These are phyloP conservation scores for Plasmodium gaboni DNA, from an alignment of 169 alveolate species.

Conservation along the genomic window DNA sequence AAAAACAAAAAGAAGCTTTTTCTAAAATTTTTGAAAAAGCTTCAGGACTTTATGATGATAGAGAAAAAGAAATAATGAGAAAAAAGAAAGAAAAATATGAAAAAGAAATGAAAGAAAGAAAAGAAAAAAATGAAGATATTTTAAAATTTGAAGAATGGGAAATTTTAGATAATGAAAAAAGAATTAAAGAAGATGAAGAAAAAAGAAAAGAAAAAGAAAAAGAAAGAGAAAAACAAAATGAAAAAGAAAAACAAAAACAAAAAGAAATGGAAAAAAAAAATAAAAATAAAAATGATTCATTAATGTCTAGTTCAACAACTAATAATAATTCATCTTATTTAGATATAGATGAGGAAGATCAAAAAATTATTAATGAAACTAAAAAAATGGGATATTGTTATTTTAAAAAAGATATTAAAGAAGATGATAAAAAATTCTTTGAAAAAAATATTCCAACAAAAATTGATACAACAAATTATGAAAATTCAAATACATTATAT, in stretches of 20 bases:
- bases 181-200: conserved; percentile 79
- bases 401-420: conserved; percentile 83
- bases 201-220: conserved; percentile 79
- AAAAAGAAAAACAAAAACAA: conserved; percentile 74
- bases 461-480: conserved; percentile 57
- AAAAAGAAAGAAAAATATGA: conserved; percentile 83
- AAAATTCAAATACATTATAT: conserved; percentile 27
- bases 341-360: conserved; percentile 90
- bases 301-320: conserved; percentile 45
- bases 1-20: conserved; percentile 82
- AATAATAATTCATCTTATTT: conserved; percentile 74
- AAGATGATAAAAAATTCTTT: conserved; percentile 47
- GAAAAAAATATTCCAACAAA: conserved; percentile 72
- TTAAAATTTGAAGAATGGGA: conserved; percentile 77
- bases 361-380: conserved; percentile 87
- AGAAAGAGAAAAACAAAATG: conserved; percentile 74
- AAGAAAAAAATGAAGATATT: conserved; percentile 72
- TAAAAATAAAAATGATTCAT: conserved; percentile 23
- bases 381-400: conserved; percentile 92
- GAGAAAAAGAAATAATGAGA: conserved; percentile 83
- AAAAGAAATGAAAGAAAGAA: conserved; percentile 76
- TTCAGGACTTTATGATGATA: conserved; percentile 87
- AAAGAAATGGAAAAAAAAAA: conserved; percentile 33
- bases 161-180: conserved; percentile 83
- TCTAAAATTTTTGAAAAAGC: conserved; percentile 87